Evolutionary conservation across 2,329 filamentous ascomycete species (phyloP), one percentile per base, ranked within the genome.

Genomic region (Ceratocystis colombiana): DNA sequence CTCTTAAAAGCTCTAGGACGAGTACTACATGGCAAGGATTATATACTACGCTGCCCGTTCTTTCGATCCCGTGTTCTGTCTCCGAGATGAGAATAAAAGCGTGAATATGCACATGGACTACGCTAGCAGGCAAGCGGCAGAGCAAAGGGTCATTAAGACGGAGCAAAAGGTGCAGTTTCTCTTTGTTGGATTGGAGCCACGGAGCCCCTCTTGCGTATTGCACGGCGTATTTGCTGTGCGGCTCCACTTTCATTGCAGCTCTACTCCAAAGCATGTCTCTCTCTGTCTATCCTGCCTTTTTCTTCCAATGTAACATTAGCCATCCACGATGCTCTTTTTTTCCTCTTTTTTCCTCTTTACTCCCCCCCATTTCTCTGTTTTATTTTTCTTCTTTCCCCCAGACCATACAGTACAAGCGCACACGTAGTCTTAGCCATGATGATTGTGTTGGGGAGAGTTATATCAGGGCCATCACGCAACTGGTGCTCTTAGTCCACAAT

Each of bases 351-450:
- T 41, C 37, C 37, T 41, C 37, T 62, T 25, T 30, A 41, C 6
- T 66, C 30, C 37, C 45, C 45, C 48, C 17, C 17, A 8, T 61
- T 46, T 64, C 61, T 44, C 30, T 57, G 50, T n/a, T 12, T 12
- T 12, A 22, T 63, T 61, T 41, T 61, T 5, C 44, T 15, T 45
- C 5, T 17, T 46, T 37, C n/a, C 37, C 30, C 41, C 28, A 10
- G 28, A 45, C 37, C 28, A 37, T 22, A 41, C 3, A 44, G 8
- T 46, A 15, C 15, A 12, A 41, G 33, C n/a, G 3, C 10, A 22
- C 25, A 15, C 15, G n/a, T 20, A n/a, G 45, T 20, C 45, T 20
- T 48, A 1, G 37, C 12, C 37, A 15, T 41, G 3, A 12, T 12
- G 37, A 1, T 12, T 3, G 37, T 12, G 37, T 41, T 12, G 37